Evolutionary conservation across 2,329 filamentous ascomycete genomes (phyloP), one percentile per base, ranked within the genome.

Genomic region (Aspergillus niger): DNA sequence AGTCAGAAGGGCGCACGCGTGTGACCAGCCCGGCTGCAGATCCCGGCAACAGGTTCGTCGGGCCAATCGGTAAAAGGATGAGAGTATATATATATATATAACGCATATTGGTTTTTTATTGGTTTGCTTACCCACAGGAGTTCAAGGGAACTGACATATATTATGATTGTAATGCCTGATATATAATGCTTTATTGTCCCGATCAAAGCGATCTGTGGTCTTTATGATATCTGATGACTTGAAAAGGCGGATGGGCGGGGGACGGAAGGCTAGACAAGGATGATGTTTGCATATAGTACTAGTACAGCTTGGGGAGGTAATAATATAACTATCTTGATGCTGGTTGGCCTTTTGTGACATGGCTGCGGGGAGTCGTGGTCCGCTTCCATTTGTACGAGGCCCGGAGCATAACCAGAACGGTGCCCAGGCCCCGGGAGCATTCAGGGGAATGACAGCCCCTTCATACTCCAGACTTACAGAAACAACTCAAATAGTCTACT

Each of bases 191-290:
- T 41, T 15, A n/a, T 15, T n/a, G 53, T 47, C 10, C 13, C 47
- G 41, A 20, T 8, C 15, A 41, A 49, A 61, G 61, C 58, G 61
- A 28, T 56, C 48, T 63, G 58, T 61, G 56, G 51, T 51, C 11
- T n/a, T 41, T 54, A 59, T 55, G 58, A 63, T 15, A 36, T 38
- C 20, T 55, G 26, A 63, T 53, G 61, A 57, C 13, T 47, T 51
- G 2, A 4, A 5, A 22, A 11, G 41, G 41, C 22, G 41, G 41
- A 43, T 24, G n/a, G n/a, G n/a, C 20, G 20, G 20, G 8, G 28
- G 3, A 11, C 24, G 20, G 30, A 13, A 36, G 32, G 32, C 11
- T 36, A 15, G 10, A 13, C 11, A 8, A n/a, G 30, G 44, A 15
- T 50, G n/a, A 32, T 44, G 15, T 41, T 32, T 55, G 53, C 36